Conservation (phyloP, 768 basidiomycete genomes). For the Lactarius evosmus region DNA sequence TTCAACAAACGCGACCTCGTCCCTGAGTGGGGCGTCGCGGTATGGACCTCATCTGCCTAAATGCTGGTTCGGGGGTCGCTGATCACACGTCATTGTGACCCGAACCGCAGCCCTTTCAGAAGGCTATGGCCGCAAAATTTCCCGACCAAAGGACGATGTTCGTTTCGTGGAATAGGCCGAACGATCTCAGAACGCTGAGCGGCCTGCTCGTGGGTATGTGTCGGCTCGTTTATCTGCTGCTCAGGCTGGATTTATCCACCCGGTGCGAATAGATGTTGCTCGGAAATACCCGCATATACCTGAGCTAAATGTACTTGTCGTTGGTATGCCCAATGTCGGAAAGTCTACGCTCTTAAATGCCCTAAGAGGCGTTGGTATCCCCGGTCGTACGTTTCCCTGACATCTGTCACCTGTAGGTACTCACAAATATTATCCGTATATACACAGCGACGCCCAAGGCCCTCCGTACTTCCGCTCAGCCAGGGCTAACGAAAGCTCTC, state of each 20-base stretch:
- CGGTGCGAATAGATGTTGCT: conserved; percentile 55
- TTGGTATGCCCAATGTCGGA: conserved; percentile 99
- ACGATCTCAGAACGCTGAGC: conserved; percentile 62
- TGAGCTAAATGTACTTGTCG: conserved; percentile 85
- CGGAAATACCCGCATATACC: conserved; percentile 64
- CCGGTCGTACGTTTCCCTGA: conserved; percentile 42
- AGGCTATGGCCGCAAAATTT: conserved; percentile 66
- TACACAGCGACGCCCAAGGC: conserved; percentile 76
- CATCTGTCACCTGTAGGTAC: neutral
- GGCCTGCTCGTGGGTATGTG: conserved; percentile 71
- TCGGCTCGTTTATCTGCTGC: conserved; percentile 30
- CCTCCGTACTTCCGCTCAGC: conserved; percentile 81
- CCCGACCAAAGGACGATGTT: conserved; percentile 68
- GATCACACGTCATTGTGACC: conserved; percentile 21
- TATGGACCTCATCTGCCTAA: conserved; percentile 36
- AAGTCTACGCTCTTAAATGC: conserved; percentile 94
- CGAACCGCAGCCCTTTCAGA: conserved; percentile 61
- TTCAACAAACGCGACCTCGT: conserved; percentile 93
- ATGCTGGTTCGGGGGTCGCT: neutral
- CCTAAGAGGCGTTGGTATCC: conserved; percentile 80
- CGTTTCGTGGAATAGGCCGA: conserved; percentile 64
- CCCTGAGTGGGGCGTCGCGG: conserved; percentile 83
- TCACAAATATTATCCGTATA: neutral
- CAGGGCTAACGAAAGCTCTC: conserved; percentile 85
- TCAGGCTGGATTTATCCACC: conserved; percentile 2